phyloP scores from a whole-genome alignment of 208 protist species.

The Wallacemonas sp. region DNA sequence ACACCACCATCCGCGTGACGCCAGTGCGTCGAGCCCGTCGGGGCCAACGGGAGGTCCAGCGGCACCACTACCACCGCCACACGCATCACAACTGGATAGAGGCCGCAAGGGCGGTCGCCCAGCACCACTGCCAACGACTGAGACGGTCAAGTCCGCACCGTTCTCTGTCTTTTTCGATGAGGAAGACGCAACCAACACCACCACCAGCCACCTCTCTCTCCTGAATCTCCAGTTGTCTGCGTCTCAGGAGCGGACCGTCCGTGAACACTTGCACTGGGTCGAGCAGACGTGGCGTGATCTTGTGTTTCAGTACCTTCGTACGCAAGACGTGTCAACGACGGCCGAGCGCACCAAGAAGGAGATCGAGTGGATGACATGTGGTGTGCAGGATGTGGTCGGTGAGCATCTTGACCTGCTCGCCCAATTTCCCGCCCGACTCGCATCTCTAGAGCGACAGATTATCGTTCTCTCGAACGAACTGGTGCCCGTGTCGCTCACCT shows the following conservation, averaged over 20 bases:
- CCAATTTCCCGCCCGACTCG: slow-evolving; percentile 32
- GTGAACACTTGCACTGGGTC: neutral
- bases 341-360: slow-evolving; percentile 21
- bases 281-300: slow-evolving; percentile 12
- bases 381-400: slow-evolving; percentile 33
- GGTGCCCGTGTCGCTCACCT: neutral
- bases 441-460: slow-evolving; percentile 29
- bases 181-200: neutral
- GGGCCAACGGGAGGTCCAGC: too few species aligned
- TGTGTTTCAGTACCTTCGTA: slow-evolving; percentile 11
- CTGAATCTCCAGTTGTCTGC: too few species aligned
- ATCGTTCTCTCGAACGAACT: slow-evolving; percentile 16
- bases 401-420: slow-evolving; percentile 29
- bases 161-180: neutral
- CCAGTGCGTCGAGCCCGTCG: too few species aligned
- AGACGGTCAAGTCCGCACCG: neutral
- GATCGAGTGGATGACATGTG: slow-evolving; percentile 28
- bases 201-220: too few species aligned
- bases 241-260: neutral
- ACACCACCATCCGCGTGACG: too few species aligned
- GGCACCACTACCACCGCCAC: too few species aligned
- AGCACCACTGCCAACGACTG: too few species aligned
- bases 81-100: too few species aligned
- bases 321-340: slow-evolving; percentile 10
- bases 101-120: too few species aligned